A percentile compares a stretch with the other conserved stretches of the same genome.
Evolutionary conservation across 192 early-diverging fungal genomes (phyloP).

Genomic region (Cetraspora pellucida): DNA sequence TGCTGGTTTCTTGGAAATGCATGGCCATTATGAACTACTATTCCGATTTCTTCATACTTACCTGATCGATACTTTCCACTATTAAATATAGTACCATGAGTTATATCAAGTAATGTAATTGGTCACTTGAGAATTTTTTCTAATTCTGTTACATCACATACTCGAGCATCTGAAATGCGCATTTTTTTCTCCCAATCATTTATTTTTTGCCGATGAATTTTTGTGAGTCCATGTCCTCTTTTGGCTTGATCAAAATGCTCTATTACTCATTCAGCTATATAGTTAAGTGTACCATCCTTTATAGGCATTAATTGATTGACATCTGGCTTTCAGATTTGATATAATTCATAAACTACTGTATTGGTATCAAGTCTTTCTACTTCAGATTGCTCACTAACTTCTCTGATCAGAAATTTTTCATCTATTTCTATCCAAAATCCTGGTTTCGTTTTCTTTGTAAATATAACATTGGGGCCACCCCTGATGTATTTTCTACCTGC

Average conservation of each 20-base stretch:
- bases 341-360: slow-evolving; percentile 24
- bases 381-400: neutral
- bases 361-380: neutral
- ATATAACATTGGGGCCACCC: neutral
- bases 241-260: slow-evolving; percentile 22
- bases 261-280: slow-evolving; percentile 6
- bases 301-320: slow-evolving; percentile 19
- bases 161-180: neutral
- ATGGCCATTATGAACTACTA: slow-evolving; percentile 12
- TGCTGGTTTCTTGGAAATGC: slow-evolving; percentile 17
- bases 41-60: slow-evolving; percentile 6
- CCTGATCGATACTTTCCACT: slow-evolving; percentile 22
- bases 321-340: slow-evolving; percentile 21
- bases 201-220: slow-evolving; percentile 18
- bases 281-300: slow-evolving; percentile 25
- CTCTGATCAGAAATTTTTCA: neutral
- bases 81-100: slow-evolving; percentile 20
- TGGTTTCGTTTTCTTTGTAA: slow-evolving; percentile 7
- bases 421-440: neutral
- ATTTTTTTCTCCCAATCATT: slow-evolving; percentile 4
- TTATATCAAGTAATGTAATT: slow-evolving; percentile 15
- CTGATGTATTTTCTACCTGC: neutral
- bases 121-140: slow-evolving; percentile 17
- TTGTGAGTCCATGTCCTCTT: slow-evolving; percentile 9
- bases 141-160: slow-evolving; percentile 26